Evolutionary conservation across 305 asterid genomes (phyloP), one percentile per base, ranked within the genome.

Genomic region (Withania somnifera): DNA sequence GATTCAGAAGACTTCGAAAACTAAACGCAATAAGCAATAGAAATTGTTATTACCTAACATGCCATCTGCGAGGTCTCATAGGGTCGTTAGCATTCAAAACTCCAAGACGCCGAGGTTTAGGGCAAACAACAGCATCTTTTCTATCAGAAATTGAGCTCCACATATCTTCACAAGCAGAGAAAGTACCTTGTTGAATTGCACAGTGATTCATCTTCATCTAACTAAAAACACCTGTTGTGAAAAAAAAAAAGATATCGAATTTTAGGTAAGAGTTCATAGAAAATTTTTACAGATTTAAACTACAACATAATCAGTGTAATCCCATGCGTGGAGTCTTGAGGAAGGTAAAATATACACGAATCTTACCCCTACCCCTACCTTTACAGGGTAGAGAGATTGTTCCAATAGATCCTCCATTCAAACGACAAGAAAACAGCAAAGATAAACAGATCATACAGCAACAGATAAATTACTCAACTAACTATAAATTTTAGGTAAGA

Each of bases 61-160:
- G 96, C 97, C 95, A 90, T 81, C 97, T 86, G 52, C 89, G 83
- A 79, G 93, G 86, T 52, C 91, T 84, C 50, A 82, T 69, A 42
- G 92, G 90, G 75, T 90, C 97, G 58, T 82, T 60, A 50, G 90
- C 24, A 73, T 91, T 91, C 79, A 87, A 80, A 6, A 90, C 87
- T 69, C 94, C 92, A 58, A 95, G 38, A 81, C 97, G 88, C 76
- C 98, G 89, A 3, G 99, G 97, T 86, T 94, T 92, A 0, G 99
- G 99, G 86, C 99, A 94, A 77, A 95, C 94, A 87, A 95, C 89
- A 58, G 86, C 82, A 40, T 89, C 94, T 66, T 80, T 92, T 82
- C 77, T 86, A 52, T 81, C 79, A 28, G 79, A 51, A 64, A 42
- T 42, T 20, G 71, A 63, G 13, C 85, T 84, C 79, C 79, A 24